Conservation (phyloP, 768 basidiomycete species). For the Sistotremastrum suecicum region DNA sequence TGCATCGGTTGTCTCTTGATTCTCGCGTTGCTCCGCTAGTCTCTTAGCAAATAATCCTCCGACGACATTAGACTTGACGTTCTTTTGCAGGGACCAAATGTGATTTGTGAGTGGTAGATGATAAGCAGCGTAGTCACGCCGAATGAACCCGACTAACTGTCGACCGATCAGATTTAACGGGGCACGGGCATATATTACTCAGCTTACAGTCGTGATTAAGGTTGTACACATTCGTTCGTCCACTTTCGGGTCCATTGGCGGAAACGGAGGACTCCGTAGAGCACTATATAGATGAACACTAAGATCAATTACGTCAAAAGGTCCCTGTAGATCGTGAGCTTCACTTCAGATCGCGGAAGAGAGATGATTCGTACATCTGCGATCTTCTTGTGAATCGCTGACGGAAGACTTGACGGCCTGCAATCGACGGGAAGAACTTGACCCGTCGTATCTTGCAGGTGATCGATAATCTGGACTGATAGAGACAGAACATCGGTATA, state of each 20-base stretch:
- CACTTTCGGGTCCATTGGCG: slow-evolving; percentile 41
- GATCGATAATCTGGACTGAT: too few relatives aligned
- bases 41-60: slow-evolving; percentile 43
- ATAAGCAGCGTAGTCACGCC: slow-evolving; percentile 48
- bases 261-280: slow-evolving; percentile 32
- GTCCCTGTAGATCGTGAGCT: too few relatives aligned
- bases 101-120: slow-evolving; percentile 72
- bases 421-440: too few relatives aligned
- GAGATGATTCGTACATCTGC: too few relatives aligned
- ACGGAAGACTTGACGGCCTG: too few relatives aligned
- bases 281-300: slow-evolving; percentile 40
- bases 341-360: too few relatives aligned
- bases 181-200: too few relatives aligned
- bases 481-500: too few relatives aligned
- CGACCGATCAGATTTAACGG: too few relatives aligned
- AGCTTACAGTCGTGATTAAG: too few relatives aligned
- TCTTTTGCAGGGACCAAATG: slow-evolving; percentile 66
- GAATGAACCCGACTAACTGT: slow-evolving; percentile 34
- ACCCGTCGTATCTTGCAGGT: too few relatives aligned
- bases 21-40: slow-evolving; percentile 38
- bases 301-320: slow-evolving; percentile 60
- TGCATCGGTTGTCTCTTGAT: slow-evolving; percentile 31
- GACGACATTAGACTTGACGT: slow-evolving; percentile 48
- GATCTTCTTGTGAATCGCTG: too few relatives aligned
- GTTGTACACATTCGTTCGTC: slow-evolving; percentile 27